A percentile compares a stretch with the other conserved stretches of the same genome.
Conservation (phyloP, 139 green algal species). For the Chlamydomonas sphaeroides region DNA sequence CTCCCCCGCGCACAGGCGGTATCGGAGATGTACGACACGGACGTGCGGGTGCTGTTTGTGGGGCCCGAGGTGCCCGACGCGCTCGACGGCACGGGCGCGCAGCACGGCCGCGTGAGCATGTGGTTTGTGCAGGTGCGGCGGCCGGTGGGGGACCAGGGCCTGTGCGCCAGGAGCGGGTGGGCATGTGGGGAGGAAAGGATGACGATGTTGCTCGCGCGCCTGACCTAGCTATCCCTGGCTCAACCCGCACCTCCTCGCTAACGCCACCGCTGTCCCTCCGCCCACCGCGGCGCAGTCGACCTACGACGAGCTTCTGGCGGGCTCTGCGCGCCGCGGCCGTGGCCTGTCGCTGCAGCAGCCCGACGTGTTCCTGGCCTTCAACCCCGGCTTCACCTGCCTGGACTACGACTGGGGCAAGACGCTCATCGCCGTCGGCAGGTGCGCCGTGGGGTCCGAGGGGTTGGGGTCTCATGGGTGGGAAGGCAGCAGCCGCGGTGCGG, state of each 20-base stretch:
- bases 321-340: no score
- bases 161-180: no score
- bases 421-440: slow-evolving; percentile 16
- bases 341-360: neutral
- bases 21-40: neutral
- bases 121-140: slow-evolving; percentile 19
- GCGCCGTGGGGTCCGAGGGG: no score
- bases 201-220: no score
- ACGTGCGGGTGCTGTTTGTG: slow-evolving; percentile 44
- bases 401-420: slow-evolving; percentile 38
- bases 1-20: neutral
- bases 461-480: no score
- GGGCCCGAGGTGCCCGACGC: slow-evolving; percentile 40
- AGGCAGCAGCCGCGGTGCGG: no score
- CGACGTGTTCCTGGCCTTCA: slow-evolving; percentile 46
- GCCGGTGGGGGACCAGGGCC: no score
- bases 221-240: no score
- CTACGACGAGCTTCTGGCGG: slow-evolving; percentile 6
- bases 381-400: slow-evolving; percentile 45
- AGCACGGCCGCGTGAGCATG: slow-evolving; percentile 13
- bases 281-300: neutral
- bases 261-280: no score
- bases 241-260: no score
- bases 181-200: no score
- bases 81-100: slow-evolving; percentile 9